Evolutionary conservation across 1,284 basidiomycete species (phyloP).

Genomic region (Rugosomyces carneus): DNA sequence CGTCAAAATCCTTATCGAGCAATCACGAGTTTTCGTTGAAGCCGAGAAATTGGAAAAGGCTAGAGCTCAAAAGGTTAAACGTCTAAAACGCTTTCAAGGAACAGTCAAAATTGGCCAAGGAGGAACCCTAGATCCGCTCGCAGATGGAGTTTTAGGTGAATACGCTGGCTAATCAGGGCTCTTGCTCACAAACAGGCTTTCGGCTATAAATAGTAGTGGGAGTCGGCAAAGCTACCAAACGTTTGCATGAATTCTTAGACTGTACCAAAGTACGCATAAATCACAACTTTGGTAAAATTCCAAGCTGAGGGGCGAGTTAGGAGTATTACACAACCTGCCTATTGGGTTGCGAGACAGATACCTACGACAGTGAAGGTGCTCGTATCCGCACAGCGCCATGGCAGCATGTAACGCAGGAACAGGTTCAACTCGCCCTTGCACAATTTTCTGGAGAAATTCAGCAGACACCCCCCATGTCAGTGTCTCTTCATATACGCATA

Average conservation of each 20-base stretch:
- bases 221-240: conserved; percentile 88
- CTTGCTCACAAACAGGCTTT: conserved; percentile 9
- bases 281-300: conserved; percentile 6
- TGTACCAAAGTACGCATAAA: conserved; percentile 73
- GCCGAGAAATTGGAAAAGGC: conserved; percentile 43
- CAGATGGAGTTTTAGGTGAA: conserved; percentile 85
- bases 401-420: conserved; percentile 77
- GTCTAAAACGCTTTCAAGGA: conserved; percentile 37
- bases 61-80: conserved; percentile 32
- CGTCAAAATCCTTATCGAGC: conserved; percentile 75
- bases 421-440: conserved; percentile 67
- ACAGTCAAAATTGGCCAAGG: conserved; percentile 83
- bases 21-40: conserved; percentile 78
- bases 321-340: conserved; percentile 91
- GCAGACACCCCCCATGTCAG: conserved; percentile 90
- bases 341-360: conserved; percentile 91
- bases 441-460: conserved; percentile 83
- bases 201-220: conserved; percentile 68
- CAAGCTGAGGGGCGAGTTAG: conserved; percentile 37
- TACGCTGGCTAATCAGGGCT: conserved; percentile 1
- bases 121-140: conserved; percentile 94
- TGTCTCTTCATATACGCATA: conserved; percentile 13
- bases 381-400: conserved; percentile 74
- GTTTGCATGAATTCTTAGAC: conserved; percentile 78
- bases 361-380: conserved; percentile 87